A percentile compares a stretch with the other conserved stretches of the same genome.
Evolutionary conservation across 2,329 filamentous ascomycete genomes (phyloP).

Genomic region (Penicillium glabrum): DNA sequence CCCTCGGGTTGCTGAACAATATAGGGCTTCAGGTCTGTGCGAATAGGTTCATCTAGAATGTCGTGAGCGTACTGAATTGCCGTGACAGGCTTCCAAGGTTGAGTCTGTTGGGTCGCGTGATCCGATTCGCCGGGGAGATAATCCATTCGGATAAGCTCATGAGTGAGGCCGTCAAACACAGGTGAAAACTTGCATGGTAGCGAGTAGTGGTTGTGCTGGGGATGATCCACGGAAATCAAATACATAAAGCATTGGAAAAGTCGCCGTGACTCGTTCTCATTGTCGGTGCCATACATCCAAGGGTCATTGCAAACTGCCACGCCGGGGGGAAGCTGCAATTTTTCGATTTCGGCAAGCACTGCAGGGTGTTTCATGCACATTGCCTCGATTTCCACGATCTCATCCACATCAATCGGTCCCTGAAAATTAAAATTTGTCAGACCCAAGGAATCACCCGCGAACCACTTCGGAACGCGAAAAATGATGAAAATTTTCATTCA

Average conservation of each 20-base stretch:
- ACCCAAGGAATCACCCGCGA: constrained; percentile 33
- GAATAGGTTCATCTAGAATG: constrained; percentile 60
- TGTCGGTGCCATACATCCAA: constrained; percentile 66
- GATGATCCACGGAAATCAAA: constrained; percentile 34
- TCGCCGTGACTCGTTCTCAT: constrained; percentile 38
- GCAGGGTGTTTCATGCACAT: constrained; percentile 54
- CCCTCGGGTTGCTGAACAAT: constrained; percentile 66
- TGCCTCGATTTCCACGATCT: constrained; percentile 59
- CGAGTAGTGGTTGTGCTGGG: constrained; percentile 39
- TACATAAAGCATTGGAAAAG: constrained; percentile 45
- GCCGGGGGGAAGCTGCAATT: constrained; percentile 58
- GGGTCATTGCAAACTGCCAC: constrained; percentile 59
- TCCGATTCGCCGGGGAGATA: constrained; percentile 67
- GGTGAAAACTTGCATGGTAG: constrained; percentile 38
- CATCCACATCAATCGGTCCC: constrained; percentile 59
- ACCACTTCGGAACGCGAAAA: constrained; percentile 2
- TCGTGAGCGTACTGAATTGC: constrained; percentile 60
- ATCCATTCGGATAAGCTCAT: constrained; percentile 69
- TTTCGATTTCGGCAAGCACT: constrained; percentile 59
- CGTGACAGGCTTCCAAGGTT: constrained; percentile 57
- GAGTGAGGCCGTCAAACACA: constrained; percentile 58
- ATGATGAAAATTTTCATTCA: constrained; percentile 1
- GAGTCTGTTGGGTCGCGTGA: constrained; percentile 55
- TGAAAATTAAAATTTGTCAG: constrained; percentile 56
- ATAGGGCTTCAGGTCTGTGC: constrained; percentile 63